Evolutionary conservation across 2,329 filamentous ascomycete genomes (phyloP), one percentile per base, ranked within the genome.

Genomic region (Tolypocladium paradoxum): DNA sequence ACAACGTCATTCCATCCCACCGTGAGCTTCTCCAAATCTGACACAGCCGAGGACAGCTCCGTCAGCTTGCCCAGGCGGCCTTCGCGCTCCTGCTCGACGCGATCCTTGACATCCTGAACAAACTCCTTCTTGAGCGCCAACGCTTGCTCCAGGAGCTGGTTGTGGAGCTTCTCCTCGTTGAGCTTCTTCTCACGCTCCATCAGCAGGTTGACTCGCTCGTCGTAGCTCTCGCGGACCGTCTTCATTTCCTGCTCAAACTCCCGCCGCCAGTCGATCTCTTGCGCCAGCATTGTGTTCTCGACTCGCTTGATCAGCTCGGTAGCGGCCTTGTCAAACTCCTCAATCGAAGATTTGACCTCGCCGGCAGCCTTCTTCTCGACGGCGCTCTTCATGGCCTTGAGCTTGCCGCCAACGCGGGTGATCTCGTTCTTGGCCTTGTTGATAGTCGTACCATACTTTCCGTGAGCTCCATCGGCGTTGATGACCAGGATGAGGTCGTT

Each of bases 401-500:
- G 90, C 71, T 91, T 87, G 55, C 78, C 73, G 57, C 90, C 88
- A 52, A 97, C 85, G 68, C 84, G 86, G 65, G 78, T 73, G 50
- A 97, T 77, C 60, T 95, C 87, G 51, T 78, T 76, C 78, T 96
- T 97, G 57, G 92, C 91, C 75, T 93, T 91, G 61, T 79, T 75
- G 54, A 99, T 84, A 1, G 90, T 85, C 3, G 81, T 79, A 51
- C 82, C 83, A 71, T 93, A 96, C 69, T 87, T 90, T 60, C 79
- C 79, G 57, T 85, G 82, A 54, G 88, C 82, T 56, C 85, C 82
- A 67, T 96, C 92, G 54, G 88, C 87, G 69, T 96, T 96, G 67
- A 96, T 85, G 48, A 95, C 89, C 9, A 88, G 84, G 65, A 99
- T 96, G 62, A 99, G 86, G 69, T 95, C 90, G 73, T 99, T 99